A percentile compares a stretch with the other conserved stretches of the same genome.
These are phyloP conservation scores for Iberis pinnata DNA, from an alignment of 345 rosid species.

Conservation along the genomic window DNA sequence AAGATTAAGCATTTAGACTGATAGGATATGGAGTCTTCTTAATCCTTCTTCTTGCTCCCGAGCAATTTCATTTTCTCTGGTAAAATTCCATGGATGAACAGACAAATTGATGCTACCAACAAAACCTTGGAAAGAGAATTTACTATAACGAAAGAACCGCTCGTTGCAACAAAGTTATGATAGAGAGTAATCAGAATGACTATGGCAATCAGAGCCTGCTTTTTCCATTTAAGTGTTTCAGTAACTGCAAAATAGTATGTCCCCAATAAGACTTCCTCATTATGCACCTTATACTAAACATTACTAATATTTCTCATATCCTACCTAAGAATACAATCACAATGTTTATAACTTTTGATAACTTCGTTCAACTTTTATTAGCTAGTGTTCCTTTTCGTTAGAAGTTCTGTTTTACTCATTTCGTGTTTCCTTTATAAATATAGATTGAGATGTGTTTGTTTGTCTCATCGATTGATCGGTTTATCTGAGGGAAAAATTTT, in stretches of 20 bases:
- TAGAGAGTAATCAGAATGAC: constrained; percentile 52
- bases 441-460: no score
- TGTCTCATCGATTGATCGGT: no score
- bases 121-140: constrained; percentile 56
- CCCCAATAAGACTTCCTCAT: constrained; percentile 6
- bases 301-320: neutral
- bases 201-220: constrained; percentile 40
- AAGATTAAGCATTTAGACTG: neutral
- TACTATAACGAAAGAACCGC: constrained; percentile 37
- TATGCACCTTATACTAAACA: neutral
- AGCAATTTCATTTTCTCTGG: constrained; percentile 62
- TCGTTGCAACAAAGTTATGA: constrained; percentile 53
- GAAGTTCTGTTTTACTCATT: no score
- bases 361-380: no score
- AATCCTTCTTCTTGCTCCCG: constrained; percentile 42
- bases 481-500: no score
- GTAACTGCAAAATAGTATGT: constrained; percentile 52
- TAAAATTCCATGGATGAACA: constrained; percentile 56
- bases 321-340: neutral
- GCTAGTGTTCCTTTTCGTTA: no score
- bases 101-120: constrained; percentile 38
- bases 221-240: constrained; percentile 58
- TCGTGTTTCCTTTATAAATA: no score
- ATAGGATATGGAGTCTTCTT: constrained; percentile 1
- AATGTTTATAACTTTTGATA: no score